These are phyloP conservation scores for Phytophthora sansomeana DNA, from an alignment of 352 stramenopile species.

Conservation along the genomic window DNA sequence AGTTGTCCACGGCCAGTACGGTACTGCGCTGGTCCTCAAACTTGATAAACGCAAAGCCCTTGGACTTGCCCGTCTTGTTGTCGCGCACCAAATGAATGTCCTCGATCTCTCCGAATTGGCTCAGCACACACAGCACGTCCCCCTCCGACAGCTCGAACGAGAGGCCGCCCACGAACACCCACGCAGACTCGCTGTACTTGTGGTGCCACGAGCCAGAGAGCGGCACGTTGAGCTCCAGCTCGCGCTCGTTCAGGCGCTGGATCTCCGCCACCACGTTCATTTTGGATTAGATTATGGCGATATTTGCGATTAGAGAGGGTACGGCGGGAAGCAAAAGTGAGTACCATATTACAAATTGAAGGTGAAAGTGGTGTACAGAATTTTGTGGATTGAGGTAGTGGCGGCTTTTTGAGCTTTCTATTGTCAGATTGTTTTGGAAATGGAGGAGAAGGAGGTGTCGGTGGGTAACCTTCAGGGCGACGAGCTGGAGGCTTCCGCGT, in stretches of 20 bases:
- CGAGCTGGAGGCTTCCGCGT: neutral
- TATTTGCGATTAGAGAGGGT: too few species aligned
- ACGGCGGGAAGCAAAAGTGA: too few species aligned
- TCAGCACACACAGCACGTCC: conserved; percentile 94
- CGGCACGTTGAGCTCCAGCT: conserved; percentile 77
- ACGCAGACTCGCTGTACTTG: conserved; percentile 95
- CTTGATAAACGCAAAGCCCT: conserved; percentile 97
- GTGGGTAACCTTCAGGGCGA: neutral
- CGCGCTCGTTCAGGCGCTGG: conserved; percentile 83
- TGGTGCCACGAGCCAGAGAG: conserved; percentile 82
- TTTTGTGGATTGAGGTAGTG: too few species aligned
- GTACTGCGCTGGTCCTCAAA: conserved; percentile 97
- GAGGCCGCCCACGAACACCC: conserved; percentile 96
- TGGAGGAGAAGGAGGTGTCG: conserved; percentile 2
- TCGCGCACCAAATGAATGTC: conserved; percentile 98
- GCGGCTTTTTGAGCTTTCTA: neutral
- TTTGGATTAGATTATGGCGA: too few species aligned
- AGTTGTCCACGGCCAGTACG: conserved; percentile 98
- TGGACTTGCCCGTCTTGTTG: conserved; percentile 95
- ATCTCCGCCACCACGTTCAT: conserved; percentile 90
- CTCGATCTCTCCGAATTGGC: conserved; percentile 91
- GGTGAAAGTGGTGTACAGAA: too few species aligned
- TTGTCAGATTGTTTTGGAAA: conserved; percentile 11
- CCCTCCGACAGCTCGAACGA: conserved; percentile 95
- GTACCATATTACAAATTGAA: neutral